Evolutionary conservation across 805 yeast genomes (phyloP).

Genomic region (Candida sakaeoensis): DNA sequence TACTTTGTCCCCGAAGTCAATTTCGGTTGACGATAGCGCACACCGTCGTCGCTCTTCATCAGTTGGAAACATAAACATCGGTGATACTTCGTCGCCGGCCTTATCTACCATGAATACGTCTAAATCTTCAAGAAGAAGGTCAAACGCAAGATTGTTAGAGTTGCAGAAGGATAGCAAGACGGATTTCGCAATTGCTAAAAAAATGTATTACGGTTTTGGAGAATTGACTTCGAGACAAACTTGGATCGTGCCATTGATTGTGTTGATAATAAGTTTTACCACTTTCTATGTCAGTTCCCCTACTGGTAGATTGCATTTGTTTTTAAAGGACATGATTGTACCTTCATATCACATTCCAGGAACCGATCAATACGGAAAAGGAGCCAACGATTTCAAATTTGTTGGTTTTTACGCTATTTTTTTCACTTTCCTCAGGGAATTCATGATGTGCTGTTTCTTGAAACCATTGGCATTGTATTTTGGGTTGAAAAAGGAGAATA

Average conservation of each 20-base stretch:
- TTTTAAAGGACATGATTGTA: slow-evolving; percentile 56
- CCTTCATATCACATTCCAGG: slow-evolving; percentile 62
- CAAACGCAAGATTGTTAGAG: slow-evolving; percentile 28
- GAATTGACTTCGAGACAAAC: slow-evolving; percentile 60
- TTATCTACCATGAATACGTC: slow-evolving; percentile 63
- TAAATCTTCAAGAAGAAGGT: slow-evolving; percentile 33
- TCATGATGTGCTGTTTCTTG: slow-evolving; percentile 77
- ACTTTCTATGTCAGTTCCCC: slow-evolving; percentile 56
- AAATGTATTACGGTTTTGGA: slow-evolving; percentile 53
- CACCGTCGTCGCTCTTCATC: slow-evolving; percentile 56
- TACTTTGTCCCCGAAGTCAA: slow-evolving; percentile 2
- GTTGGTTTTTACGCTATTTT: slow-evolving; percentile 77
- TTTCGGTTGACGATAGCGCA: slow-evolving; percentile 2
- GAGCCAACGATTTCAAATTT: slow-evolving; percentile 75
- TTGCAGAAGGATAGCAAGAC: slow-evolving; percentile 23
- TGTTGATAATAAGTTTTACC: slow-evolving; percentile 38
- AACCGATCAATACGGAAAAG: slow-evolving; percentile 80
- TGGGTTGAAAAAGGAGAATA: slow-evolving; percentile 53
- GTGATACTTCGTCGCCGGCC: slow-evolving; percentile 62
- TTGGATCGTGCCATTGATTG: slow-evolving; percentile 66
- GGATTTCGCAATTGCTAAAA: slow-evolving; percentile 53
- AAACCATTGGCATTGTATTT: slow-evolving; percentile 60
- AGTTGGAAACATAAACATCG: slow-evolving; percentile 70
- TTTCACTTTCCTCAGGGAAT: slow-evolving; percentile 89
- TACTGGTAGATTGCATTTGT: slow-evolving; percentile 52